Percentiles rank a stretch among this genome's conserved stretches.
phyloP scores from a whole-genome alignment of 2,329 filamentous ascomycete genomes.

The Trichoderma oligosporum region DNA sequence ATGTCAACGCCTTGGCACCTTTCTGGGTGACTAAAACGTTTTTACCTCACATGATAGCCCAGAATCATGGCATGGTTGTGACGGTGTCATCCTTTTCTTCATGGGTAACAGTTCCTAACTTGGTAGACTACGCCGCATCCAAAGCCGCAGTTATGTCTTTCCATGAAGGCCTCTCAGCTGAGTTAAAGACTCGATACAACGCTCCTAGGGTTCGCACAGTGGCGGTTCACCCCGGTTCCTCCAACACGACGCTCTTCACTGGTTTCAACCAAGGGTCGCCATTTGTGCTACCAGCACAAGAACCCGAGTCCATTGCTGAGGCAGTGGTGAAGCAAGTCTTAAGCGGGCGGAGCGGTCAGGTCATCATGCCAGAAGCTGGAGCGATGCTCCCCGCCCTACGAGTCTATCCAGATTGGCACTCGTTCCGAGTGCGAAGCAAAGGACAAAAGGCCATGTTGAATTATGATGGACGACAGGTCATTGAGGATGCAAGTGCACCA shows the following conservation, averaged over 20 bases:
- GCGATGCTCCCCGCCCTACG: constrained; percentile 42
- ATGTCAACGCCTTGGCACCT: constrained; percentile 66
- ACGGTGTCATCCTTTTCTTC: constrained; percentile 64
- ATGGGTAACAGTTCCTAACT: constrained; percentile 56
- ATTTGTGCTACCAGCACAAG: constrained; percentile 35
- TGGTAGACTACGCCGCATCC: constrained; percentile 64
- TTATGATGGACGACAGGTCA: constrained; percentile 46
- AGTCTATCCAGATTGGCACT: constrained; percentile 60
- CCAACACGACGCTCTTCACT: constrained; percentile 34
- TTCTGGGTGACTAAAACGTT: constrained; percentile 66
- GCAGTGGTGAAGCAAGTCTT: constrained; percentile 49
- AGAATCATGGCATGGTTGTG: constrained; percentile 69
- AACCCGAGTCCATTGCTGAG: constrained; percentile 41
- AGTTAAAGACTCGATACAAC: constrained; percentile 57
- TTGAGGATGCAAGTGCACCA: constrained; percentile 41
- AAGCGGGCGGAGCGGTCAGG: constrained; percentile 44
- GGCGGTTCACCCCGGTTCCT: constrained; percentile 54
- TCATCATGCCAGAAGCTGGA: constrained; percentile 45
- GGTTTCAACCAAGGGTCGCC: constrained; percentile 54
- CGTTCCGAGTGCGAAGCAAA: constrained; percentile 48
- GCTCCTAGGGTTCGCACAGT: constrained; percentile 63
- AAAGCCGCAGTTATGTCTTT: constrained; percentile 65
- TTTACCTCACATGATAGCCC: constrained; percentile 58
- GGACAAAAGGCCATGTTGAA: constrained; percentile 40
- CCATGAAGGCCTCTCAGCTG: constrained; percentile 61